phyloP scores from a whole-genome alignment of 2,329 filamentous ascomycete species.

The Fusarium caatingaense region DNA sequence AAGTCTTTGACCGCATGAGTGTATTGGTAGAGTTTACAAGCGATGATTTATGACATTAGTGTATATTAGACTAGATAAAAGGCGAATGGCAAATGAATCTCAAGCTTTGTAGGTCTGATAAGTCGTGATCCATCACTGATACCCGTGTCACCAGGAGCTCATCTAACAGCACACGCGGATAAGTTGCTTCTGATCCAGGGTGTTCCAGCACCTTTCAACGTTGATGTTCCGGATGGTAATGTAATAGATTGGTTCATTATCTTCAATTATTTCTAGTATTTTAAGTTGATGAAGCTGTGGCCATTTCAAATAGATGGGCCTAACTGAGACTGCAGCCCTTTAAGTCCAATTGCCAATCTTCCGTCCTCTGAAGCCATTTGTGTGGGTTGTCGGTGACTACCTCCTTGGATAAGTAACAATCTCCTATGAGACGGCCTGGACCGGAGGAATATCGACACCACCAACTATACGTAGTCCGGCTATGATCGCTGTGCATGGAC shows the following conservation, averaged over 20 bases:
- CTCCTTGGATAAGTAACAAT: not conserved
- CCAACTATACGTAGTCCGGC: not conserved
- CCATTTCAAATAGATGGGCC: not conserved
- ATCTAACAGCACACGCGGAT: not conserved
- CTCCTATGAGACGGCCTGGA: too few species aligned
- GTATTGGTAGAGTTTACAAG: slow-evolving; percentile 14
- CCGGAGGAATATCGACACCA: too few species aligned
- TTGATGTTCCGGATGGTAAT: too few species aligned
- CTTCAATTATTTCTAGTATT: not conserved
- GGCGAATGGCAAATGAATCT: not conserved
- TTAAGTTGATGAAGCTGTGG: not conserved
- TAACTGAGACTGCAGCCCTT: not conserved
- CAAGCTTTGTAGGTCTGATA: slow-evolving; percentile 1
- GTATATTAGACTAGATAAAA: slow-evolving; percentile 19
- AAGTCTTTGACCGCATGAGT: slow-evolving; percentile 45
- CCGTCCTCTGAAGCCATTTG: not conserved
- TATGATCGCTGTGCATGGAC: not conserved
- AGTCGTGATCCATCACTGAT: not conserved
- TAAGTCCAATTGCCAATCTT: not conserved
- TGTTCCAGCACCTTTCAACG: not conserved
- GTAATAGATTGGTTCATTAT: not conserved
- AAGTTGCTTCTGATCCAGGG: not conserved
- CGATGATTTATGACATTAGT: slow-evolving; percentile 26
- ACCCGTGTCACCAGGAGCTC: not conserved
- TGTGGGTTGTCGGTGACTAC: not conserved